These are phyloP conservation scores for Fennellomyces sp. DNA, from an alignment of 371 early-diverging fungal species.

Conservation along the genomic window DNA sequence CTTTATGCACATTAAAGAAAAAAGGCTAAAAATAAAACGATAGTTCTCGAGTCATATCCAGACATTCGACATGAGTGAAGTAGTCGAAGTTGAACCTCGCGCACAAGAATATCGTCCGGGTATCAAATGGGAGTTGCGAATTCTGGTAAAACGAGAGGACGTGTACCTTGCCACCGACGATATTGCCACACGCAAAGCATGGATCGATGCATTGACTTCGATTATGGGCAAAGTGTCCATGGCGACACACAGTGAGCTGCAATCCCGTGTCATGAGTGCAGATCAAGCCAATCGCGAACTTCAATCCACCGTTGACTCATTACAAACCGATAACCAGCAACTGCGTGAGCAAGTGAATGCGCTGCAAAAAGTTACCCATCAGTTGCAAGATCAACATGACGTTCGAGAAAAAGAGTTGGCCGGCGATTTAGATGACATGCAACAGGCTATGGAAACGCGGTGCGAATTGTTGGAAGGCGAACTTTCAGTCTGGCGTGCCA, in stretches of 20 bases:
- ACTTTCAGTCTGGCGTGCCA: conserved; percentile 17
- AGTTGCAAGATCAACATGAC: conserved; percentile 18
- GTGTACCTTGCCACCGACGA: conserved; percentile 49
- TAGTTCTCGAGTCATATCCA: conserved; percentile 50
- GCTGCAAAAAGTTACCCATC: conserved; percentile 22
- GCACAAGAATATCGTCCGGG: conserved; percentile 46
- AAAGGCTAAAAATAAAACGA: too few species aligned
- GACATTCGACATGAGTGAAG: conserved; percentile 56
- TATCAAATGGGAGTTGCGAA: conserved; percentile 50
- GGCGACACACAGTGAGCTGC: conserved; percentile 49
- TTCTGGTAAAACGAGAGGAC: conserved; percentile 48
- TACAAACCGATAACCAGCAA: conserved; percentile 30
- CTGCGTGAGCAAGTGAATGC: conserved; percentile 28
- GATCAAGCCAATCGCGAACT: conserved; percentile 45
- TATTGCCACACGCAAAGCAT: conserved; percentile 39
- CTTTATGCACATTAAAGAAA: too few species aligned
- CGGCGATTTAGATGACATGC: conserved; percentile 24
- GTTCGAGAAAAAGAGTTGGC: conserved; percentile 18
- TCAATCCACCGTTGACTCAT: conserved; percentile 29
- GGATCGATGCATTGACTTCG: conserved; percentile 50
- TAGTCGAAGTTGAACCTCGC: conserved; percentile 48
- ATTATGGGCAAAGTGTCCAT: conserved; percentile 57
- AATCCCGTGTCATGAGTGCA: conserved; percentile 34
- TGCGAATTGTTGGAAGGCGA: conserved; percentile 35
- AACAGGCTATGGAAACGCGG: conserved; percentile 22